Evolutionary conservation across 345 rosid species (phyloP).

Genomic region (Noccaea bulbosa): DNA sequence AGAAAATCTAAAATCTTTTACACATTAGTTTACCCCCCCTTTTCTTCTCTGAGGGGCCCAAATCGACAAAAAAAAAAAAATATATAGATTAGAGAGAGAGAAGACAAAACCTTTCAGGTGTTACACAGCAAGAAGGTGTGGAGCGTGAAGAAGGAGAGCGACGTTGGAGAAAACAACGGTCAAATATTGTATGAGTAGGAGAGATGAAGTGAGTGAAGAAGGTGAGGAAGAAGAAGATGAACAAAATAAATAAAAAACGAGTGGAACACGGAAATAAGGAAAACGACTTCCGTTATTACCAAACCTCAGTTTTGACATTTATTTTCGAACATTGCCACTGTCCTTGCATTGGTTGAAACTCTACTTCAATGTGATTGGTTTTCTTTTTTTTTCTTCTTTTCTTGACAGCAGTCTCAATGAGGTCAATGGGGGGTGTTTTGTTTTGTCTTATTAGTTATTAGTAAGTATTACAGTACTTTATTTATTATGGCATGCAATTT

Average conservation of each 20-base stretch:
- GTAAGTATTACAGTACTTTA: neutral
- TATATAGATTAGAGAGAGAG: no score
- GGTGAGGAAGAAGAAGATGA: neutral
- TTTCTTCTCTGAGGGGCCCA: slow-evolving; percentile 37
- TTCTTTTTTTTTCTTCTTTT: neutral
- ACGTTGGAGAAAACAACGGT: slow-evolving; percentile 37
- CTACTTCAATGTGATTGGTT: neutral
- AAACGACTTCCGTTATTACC: slow-evolving; percentile 13
- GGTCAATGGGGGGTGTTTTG: slow-evolving; percentile 27
- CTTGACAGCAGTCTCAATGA: slow-evolving; percentile 30
- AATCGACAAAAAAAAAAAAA: neutral
- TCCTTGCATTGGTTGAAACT: slow-evolving; percentile 23
- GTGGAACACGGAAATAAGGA: slow-evolving; percentile 29
- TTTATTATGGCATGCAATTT: slow-evolving; percentile 34
- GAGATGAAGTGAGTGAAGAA: slow-evolving; percentile 22
- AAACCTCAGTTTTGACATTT: slow-evolving; percentile 10
- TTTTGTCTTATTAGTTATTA: slow-evolving; percentile 24
- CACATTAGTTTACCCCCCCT: slow-evolving; percentile 18
- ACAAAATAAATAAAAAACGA: neutral
- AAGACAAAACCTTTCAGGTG: slow-evolving; percentile 42
- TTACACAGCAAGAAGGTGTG: slow-evolving; percentile 25
- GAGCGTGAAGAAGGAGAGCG: slow-evolving; percentile 37
- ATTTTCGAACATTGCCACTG: slow-evolving; percentile 32
- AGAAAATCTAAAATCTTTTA: slow-evolving; percentile 27
- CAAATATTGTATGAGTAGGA: slow-evolving; percentile 35